Conservation (phyloP, 2,329 filamentous ascomycete genomes). For the Beauveria pseudobassiana region DNA sequence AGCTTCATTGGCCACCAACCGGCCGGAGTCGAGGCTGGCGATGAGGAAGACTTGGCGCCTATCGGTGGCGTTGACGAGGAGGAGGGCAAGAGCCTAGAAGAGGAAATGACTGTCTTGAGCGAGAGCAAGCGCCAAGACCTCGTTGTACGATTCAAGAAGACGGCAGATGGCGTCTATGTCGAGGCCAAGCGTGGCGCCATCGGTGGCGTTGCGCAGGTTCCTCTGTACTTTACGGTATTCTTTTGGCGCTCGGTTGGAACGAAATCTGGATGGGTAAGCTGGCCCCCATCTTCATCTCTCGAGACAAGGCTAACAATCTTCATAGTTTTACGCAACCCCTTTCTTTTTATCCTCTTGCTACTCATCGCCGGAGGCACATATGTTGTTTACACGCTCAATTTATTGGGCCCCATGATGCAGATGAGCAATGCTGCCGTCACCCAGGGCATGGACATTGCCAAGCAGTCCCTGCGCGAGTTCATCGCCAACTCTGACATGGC, state of each 20-base stretch:
- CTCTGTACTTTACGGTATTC: slow-evolving; percentile 82
- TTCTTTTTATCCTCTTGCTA: slow-evolving; percentile 86
- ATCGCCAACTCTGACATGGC: slow-evolving; percentile 81
- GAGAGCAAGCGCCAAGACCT: slow-evolving; percentile 88
- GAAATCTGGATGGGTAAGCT: slow-evolving; percentile 84
- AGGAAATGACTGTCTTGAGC: slow-evolving; percentile 91
- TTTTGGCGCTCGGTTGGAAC: slow-evolving; percentile 95
- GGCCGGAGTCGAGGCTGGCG: slow-evolving; percentile 63
- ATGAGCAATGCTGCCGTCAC: slow-evolving; percentile 84
- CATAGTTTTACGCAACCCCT: slow-evolving; percentile 81
- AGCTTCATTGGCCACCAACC: slow-evolving; percentile 78
- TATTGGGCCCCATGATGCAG: slow-evolving; percentile 91
- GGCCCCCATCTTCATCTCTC: slow-evolving; percentile 11
- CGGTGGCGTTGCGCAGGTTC: slow-evolving; percentile 88
- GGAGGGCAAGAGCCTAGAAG: slow-evolving; percentile 86
- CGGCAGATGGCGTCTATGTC: slow-evolving; percentile 93
- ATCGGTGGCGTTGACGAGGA: slow-evolving; percentile 95
- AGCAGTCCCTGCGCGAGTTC: slow-evolving; percentile 84
- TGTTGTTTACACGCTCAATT: slow-evolving; percentile 85
- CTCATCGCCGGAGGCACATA: slow-evolving; percentile 71
- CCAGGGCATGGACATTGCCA: slow-evolving; percentile 86
- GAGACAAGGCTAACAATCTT: slow-evolving; percentile 10
- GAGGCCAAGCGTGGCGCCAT: slow-evolving; percentile 97
- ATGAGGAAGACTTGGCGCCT: slow-evolving; percentile 81
- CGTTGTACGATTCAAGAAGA: slow-evolving; percentile 94